Evolutionary conservation across 805 yeast species (phyloP).

Genomic region (Candida vartiovaarae): DNA sequence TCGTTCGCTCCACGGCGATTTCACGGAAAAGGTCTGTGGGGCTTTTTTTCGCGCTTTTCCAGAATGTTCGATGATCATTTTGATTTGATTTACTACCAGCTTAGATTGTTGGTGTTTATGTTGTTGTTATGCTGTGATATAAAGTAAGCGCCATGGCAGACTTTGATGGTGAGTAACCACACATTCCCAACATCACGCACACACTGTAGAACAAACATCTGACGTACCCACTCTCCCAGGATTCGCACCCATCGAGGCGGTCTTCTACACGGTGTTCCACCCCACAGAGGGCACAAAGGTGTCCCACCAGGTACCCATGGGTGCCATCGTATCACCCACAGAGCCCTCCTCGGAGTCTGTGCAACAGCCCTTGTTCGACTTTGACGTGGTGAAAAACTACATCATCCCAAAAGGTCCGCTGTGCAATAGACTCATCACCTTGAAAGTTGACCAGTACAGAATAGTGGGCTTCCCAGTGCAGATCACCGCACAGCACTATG

Average conservation of each 20-base stretch:
- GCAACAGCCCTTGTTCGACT: constrained; percentile 50
- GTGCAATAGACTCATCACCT: constrained; percentile 73
- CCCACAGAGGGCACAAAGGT: constrained; percentile 95
- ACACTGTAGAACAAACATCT: too few relatives aligned
- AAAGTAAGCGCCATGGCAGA: neutral
- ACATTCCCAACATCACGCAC: neutral
- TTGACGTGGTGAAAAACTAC: constrained; percentile 82
- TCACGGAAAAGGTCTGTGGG: too few relatives aligned
- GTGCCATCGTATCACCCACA: constrained; percentile 42
- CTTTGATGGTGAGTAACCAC: neutral
- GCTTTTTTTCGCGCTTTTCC: too few relatives aligned
- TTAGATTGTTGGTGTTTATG: too few relatives aligned
- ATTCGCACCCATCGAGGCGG: constrained; percentile 81
- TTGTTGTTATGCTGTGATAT: too few relatives aligned
- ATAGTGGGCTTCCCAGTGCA: constrained; percentile 88
- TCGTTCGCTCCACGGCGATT: neutral
- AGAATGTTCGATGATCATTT: neutral
- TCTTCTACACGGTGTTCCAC: constrained; percentile 88
- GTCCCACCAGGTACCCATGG: constrained; percentile 82
- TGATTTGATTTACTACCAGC: too few relatives aligned
- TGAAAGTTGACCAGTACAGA: constrained; percentile 62
- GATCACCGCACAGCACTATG: constrained; percentile 65
- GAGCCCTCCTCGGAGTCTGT: constrained; percentile 25
- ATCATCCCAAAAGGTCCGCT: constrained; percentile 90
- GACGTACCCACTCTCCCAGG: constrained; percentile 31